A percentile compares a stretch with the other conserved stretches of the same genome.
Evolutionary conservation across 2,329 filamentous ascomycete species (phyloP).

Genomic region (Sodiomyces alkalinus): DNA sequence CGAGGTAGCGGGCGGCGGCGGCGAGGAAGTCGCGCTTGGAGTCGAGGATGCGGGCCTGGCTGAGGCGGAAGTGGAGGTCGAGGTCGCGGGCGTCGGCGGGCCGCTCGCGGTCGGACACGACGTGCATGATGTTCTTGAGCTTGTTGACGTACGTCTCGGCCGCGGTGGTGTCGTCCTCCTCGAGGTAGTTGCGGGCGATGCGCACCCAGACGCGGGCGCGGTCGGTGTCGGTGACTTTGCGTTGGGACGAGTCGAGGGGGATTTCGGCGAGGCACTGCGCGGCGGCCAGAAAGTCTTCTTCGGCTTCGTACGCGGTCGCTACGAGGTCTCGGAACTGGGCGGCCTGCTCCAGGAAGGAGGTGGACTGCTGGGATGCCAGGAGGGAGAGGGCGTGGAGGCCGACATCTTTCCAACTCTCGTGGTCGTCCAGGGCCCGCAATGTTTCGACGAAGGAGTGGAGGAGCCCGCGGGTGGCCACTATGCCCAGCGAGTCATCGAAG

Average conservation of each 20-base stretch:
- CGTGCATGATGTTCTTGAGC: slow-evolving; percentile 82
- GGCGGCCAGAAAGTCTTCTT: slow-evolving; percentile 67
- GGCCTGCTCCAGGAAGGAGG: slow-evolving; percentile 69
- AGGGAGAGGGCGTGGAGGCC: slow-evolving; percentile 57
- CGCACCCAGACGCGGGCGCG: slow-evolving; percentile 82
- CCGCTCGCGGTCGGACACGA: slow-evolving; percentile 50
- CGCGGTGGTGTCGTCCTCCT: slow-evolving; percentile 77
- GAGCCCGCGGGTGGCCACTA: slow-evolving; percentile 60
- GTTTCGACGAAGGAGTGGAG: slow-evolving; percentile 50
- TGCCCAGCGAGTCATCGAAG: slow-evolving; percentile 53
- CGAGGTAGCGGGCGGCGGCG: slow-evolving; percentile 77
- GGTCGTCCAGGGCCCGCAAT: slow-evolving; percentile 44
- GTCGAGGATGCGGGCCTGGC: slow-evolving; percentile 85
- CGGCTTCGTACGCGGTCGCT: slow-evolving; percentile 66
- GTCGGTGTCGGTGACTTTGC: slow-evolving; percentile 66
- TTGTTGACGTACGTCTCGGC: slow-evolving; percentile 87
- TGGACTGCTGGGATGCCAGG: slow-evolving; percentile 41
- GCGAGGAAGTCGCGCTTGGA: slow-evolving; percentile 80
- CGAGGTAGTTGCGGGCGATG: slow-evolving; percentile 85
- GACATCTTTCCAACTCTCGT: slow-evolving; percentile 58
- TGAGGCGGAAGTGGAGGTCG: slow-evolving; percentile 75
- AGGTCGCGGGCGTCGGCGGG: slow-evolving; percentile 55
- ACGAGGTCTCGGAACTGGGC: slow-evolving; percentile 65
- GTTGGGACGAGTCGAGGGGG: slow-evolving; percentile 77
- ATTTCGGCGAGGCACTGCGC: slow-evolving; percentile 71